Base-by-base conservation (phyloP, 1,284 basidiomycete species). In the Trametes hirsuta region DNA sequence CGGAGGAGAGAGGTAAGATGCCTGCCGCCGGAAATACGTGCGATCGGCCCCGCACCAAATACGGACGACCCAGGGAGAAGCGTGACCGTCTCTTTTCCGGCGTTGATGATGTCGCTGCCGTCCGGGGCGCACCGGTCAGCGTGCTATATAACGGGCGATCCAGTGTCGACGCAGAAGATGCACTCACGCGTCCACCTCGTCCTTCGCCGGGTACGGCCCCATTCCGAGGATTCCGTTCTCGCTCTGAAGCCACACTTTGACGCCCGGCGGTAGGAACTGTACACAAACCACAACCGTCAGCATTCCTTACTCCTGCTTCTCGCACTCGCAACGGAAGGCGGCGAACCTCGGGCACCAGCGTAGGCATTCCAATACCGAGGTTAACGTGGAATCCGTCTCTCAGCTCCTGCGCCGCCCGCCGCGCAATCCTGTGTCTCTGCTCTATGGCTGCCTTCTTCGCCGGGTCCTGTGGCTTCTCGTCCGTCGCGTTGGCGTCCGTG, bases 171-270 rank as follows among this genome's bases (percentile, higher is more conserved):
- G 47, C 34, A 50, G 22, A 57, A 50, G 48, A 39, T 53, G 22
- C n/a, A 82, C 91, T 79, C 68, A 94, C 91, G 93, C 86, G 74
- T 97, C 95, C n/a, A 97, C 83, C 73, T 96, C 82, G 40, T 91
- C 84, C 75, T 87, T 81, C 10, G 91, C 92, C 15, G 95, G 95
- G 74, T 95, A 97, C 44, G 95, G 94, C 2, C 95, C 95, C 93
- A 97, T 95, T 48, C 94, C 95, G 64, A 98, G 81, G 63, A 97
- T 91, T 59, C 95, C 95, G 70, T 98, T 98, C 81, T 98, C 95
- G 69, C 92, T 94, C 75, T 98, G 95, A 69, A 96, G 74, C 91
- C 93, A 95, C 40, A 97, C 93, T 55, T 85, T 85, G n/a, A 93
- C 87, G 52, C 87, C 91, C 50, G 87, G 82, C 47, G 85, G 84